Base-by-base conservation (phyloP, 495 filamentous ascomycete genomes). In the Penicillium turbatum region DNA sequence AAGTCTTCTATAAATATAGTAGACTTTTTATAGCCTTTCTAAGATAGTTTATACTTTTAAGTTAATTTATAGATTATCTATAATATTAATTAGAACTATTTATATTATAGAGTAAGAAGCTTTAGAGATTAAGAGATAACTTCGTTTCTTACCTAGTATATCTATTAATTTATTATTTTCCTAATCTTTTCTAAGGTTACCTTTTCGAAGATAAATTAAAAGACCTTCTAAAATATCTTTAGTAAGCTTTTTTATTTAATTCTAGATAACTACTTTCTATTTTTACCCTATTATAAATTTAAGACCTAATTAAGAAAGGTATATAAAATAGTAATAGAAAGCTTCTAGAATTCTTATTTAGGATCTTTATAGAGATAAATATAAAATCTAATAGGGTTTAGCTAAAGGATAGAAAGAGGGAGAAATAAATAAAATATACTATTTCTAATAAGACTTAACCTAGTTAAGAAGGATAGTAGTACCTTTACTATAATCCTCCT, bases 221-320 rank as follows among this genome's bases (percentile, higher is more conserved):
- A 69, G 10, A 57, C 61, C 48, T 69, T 65, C 61, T 37, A 67
- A 35, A 63, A 67, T 12, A 59, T 69, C 31, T 64, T 45, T 15
- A 69, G 39, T 12, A 41, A 65, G 42, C 56, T 61, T 29, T 62
- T 58, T 29, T 35, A 34, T 43, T 66, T 62, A 12, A 54, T 69
- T 37, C 66, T 53, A 38, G 45, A 47, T 11, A 65, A 49, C 27
- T 53, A 49, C 38, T 62, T 65, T 52, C 66, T 48, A 59, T 60
- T 51, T 48, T 70, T 66, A 16, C 64, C 64, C 19, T 55, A 50
- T 48, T 53, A 52, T 30, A 64, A 50, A 62, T 66, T 68, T 6
- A 70, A 57, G 19, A 64, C 54, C 63, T 42, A 70, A 45, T 70
- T 54, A 4, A 72, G 60, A 57, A 70, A 72, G 39, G 36, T 61